Evolutionary conservation across 768 basidiomycete genomes (phyloP).

Genomic region (Chalciporus chontae): DNA sequence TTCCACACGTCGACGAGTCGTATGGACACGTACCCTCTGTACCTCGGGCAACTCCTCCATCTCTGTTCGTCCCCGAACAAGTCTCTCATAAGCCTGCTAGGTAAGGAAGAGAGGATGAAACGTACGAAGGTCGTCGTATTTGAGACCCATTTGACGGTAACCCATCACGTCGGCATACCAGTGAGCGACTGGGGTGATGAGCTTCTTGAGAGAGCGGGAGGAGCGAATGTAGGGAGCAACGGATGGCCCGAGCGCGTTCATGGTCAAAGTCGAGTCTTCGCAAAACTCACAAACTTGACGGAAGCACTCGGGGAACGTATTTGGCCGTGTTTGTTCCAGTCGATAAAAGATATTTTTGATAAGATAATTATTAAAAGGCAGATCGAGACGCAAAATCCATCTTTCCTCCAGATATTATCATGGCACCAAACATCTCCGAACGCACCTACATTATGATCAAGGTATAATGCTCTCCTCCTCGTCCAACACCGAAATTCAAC

Average conservation of each 20-base stretch:
- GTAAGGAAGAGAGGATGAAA: constrained; percentile 18
- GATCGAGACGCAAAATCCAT: constrained; percentile 9
- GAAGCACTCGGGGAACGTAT: constrained; percentile 31
- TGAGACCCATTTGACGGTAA: constrained; percentile 84
- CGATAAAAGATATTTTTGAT: constrained; percentile 11
- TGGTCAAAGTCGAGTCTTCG: constrained; percentile 19
- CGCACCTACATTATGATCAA: constrained; percentile 99
- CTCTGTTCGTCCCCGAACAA: constrained; percentile 38
- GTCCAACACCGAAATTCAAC: no score
- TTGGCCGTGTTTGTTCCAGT: constrained; percentile 40
- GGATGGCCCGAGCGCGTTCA: constrained; percentile 61
- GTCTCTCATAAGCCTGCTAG: not conserved
- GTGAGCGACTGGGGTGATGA: constrained; percentile 73
- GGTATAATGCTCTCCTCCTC: constrained; percentile 42
- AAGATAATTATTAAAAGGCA: constrained; percentile 22
- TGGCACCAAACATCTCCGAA: constrained; percentile 44
- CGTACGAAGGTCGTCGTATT: constrained; percentile 93
- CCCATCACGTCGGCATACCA: constrained; percentile 82
- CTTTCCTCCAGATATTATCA: constrained; percentile 26
- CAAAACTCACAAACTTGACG: constrained; percentile 12
- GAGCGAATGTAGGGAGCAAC: constrained; percentile 74
- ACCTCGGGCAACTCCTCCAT: constrained; percentile 76
- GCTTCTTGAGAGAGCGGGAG: constrained; percentile 60
- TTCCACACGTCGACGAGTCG: not conserved
- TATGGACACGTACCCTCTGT: constrained; percentile 56